Evolutionary conservation across 148 eudicot genomes (phyloP).

Genomic region (Cornus controversa): DNA sequence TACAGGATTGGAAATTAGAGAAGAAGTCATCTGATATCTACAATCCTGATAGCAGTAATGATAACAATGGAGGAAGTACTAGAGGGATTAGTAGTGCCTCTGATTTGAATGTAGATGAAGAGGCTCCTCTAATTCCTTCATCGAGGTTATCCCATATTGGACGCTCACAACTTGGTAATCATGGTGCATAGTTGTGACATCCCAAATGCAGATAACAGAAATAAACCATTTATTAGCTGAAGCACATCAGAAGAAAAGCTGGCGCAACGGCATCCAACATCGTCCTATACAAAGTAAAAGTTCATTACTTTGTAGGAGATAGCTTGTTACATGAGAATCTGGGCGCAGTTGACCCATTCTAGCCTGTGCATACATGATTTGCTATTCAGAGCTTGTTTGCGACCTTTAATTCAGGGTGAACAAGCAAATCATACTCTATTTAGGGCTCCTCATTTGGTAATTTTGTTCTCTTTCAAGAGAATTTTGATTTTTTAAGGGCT

Average conservation of each 20-base stretch:
- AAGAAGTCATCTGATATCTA: slow-evolving; percentile 39
- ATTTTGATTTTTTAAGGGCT: background rate
- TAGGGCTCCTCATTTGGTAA: background rate
- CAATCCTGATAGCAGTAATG: slow-evolving; percentile 28
- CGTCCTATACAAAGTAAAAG: background rate
- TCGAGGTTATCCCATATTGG: slow-evolving; percentile 43
- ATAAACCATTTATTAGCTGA: background rate
- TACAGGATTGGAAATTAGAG: slow-evolving; percentile 42
- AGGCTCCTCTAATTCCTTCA: slow-evolving; percentile 34
- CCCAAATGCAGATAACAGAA: background rate
- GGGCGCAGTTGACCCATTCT: background rate
- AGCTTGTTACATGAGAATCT: background rate
- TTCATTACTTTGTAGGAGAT: background rate
- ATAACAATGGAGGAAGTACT: slow-evolving; percentile 1
- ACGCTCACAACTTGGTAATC: slow-evolving; percentile 27
- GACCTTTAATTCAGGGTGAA: background rate
- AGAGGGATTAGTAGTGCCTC: slow-evolving; percentile 22
- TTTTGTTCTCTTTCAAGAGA: background rate
- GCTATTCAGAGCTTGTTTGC: too few species aligned
- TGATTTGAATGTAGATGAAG: slow-evolving; percentile 33
- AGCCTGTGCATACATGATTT: background rate
- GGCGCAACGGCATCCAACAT: background rate
- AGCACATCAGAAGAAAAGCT: background rate
- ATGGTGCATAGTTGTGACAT: background rate
- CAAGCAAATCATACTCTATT: background rate